Conservation (phyloP, 73 alveolate genomes). For the Paramecium sonneborni region DNA sequence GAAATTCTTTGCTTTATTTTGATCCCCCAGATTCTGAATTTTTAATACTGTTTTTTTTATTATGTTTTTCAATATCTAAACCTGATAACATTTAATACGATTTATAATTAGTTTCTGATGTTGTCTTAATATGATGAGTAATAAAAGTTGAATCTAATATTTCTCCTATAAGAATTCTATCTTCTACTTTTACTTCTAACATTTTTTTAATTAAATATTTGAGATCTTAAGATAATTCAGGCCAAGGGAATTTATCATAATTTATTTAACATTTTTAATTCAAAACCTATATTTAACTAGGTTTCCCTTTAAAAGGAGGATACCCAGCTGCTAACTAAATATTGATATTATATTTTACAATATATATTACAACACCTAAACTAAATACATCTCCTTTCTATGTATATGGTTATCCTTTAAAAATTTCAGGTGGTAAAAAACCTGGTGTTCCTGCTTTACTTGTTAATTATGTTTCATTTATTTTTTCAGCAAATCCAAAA, state of each 20-base stretch:
- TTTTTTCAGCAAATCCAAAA: conserved; percentile 68
- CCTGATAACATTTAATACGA: not conserved
- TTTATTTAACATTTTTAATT: not conserved
- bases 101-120: conserved; percentile 42
- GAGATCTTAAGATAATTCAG: not conserved
- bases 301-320: conserved; percentile 47
- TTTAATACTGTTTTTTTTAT: not conserved
- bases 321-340: not conserved
- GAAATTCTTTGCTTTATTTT: not conserved
- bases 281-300: not conserved
- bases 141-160: not conserved
- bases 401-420: conserved; percentile 51
- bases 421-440: conserved; percentile 62
- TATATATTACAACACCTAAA: conserved; percentile 55
- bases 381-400: conserved; percentile 67
- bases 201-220: not conserved
- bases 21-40: conserved; percentile 43
- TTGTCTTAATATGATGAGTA: not conserved
- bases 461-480: conserved; percentile 31
- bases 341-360: not conserved
- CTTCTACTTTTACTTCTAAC: conserved; percentile 21
- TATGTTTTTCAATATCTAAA: not conserved
- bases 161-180: not conserved
- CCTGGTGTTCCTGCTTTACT: conserved; percentile 70
- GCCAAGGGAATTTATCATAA: conserved; percentile 26